Evolutionary conservation across 805 yeast genomes (phyloP).

Genomic region (Schizosaccharomyces japonicus): DNA sequence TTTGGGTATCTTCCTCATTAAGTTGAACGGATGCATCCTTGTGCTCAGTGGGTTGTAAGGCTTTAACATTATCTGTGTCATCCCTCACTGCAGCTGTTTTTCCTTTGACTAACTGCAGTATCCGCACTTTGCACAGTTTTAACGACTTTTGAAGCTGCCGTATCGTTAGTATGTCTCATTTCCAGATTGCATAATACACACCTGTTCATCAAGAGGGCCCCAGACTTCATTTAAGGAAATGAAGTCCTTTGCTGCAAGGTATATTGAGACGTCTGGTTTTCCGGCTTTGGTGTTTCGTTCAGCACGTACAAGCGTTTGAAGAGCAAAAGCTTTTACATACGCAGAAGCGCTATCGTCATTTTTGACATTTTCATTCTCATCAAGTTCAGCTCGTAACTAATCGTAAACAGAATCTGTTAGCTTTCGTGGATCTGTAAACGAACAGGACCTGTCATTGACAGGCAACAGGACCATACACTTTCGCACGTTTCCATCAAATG

Average conservation of each 20-base stretch:
- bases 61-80: no score
- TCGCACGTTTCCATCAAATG: background rate
- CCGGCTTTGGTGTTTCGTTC: background rate
- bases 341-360: background rate
- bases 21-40: no score
- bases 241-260: background rate
- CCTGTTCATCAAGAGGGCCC: conserved; percentile 1
- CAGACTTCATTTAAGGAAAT: background rate
- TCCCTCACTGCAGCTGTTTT: no score
- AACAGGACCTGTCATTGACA: background rate
- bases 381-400: background rate
- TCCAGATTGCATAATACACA: no score
- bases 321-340: background rate
- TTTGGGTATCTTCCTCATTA: no score
- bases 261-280: background rate
- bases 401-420: background rate
- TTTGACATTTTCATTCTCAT: background rate
- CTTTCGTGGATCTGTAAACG: background rate
- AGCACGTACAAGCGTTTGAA: background rate
- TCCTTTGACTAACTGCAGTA: no score
- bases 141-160: no score
- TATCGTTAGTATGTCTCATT: no score
- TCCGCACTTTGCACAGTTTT: no score
- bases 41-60: no score
- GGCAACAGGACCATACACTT: background rate